Evolutionary conservation across 2,329 filamentous ascomycete genomes (phyloP).

Genomic region (Fusarium armeniacum): DNA sequence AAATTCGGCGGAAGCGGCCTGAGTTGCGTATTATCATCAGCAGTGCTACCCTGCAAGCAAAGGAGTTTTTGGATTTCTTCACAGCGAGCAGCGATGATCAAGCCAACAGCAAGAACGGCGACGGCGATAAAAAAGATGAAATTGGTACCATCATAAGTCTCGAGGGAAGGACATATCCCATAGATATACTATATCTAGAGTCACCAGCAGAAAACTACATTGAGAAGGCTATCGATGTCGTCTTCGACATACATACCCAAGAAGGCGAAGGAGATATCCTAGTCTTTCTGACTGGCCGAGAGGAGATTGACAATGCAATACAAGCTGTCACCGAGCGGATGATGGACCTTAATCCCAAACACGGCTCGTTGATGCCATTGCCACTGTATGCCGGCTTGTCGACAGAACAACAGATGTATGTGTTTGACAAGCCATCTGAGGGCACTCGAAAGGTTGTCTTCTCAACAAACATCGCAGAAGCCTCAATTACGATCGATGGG

Average conservation of each 20-base stretch:
- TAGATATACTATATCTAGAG: conserved; percentile 86
- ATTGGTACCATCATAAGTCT: conserved; percentile 77
- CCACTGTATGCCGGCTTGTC: conserved; percentile 91
- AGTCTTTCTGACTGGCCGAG: conserved; percentile 90
- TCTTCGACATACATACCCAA: conserved; percentile 87
- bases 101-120: conserved; percentile 45
- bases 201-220: conserved; percentile 87
- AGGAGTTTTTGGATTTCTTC: conserved; percentile 88
- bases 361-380: conserved; percentile 60
- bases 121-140: conserved; percentile 51
- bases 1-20: conserved; percentile 83
- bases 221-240: conserved; percentile 83
- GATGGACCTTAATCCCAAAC: conserved; percentile 64
- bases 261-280: conserved; percentile 89
- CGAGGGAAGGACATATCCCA: conserved; percentile 89
- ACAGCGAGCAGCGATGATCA: conserved; percentile 57
- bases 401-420: conserved; percentile 93
- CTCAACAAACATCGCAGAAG: conserved; percentile 96
- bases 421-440: conserved; percentile 87
- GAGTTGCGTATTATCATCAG: conserved; percentile 91
- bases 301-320: conserved; percentile 90
- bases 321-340: conserved; percentile 82
- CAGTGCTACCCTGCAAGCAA: conserved; percentile 92
- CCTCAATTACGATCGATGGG: conserved; percentile 92
- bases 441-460: conserved; percentile 92